These are phyloP conservation scores for Paramarasmius palmivorus DNA, from an alignment of 1,284 basidiomycete genomes.

Conservation along the genomic window DNA sequence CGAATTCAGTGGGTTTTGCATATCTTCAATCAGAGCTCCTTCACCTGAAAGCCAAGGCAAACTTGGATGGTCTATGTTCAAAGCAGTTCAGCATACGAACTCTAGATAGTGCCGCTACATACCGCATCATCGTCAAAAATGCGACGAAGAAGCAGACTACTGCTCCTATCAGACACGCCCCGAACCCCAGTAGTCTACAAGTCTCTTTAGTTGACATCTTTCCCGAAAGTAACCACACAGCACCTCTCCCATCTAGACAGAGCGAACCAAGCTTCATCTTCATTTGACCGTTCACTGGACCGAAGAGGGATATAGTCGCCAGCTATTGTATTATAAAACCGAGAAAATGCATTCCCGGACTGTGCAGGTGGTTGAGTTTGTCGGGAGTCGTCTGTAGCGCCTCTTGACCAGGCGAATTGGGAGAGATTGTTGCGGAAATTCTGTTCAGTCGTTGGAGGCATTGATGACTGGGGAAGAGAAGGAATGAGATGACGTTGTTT, in stretches of 20 bases:
- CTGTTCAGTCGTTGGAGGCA: conserved; percentile 53
- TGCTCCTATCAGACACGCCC: conserved; percentile 87
- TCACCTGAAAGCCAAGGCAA: conserved; percentile 86
- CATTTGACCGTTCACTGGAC: conserved; percentile 81
- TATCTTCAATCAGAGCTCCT: background rate
- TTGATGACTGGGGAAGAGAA: background rate
- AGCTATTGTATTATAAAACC: conserved; percentile 76
- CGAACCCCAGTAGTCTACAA: conserved; percentile 86
- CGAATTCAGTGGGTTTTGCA: background rate
- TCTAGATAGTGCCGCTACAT: conserved; percentile 16
- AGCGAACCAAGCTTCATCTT: conserved; percentile 97
- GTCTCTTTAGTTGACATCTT: background rate
- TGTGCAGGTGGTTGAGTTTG: conserved; percentile 33
- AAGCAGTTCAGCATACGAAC: background rate
- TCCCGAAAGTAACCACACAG: background rate
- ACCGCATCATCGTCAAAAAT: conserved; percentile 84
- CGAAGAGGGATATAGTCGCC: conserved; percentile 89
- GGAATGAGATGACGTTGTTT: background rate
- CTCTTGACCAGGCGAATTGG: conserved; percentile 86
- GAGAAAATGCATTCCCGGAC: conserved; percentile 60
- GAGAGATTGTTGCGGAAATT: conserved; percentile 69
- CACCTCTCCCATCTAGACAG: conserved; percentile 89
- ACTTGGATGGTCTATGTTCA: conserved; percentile 73
- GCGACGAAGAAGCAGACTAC: conserved; percentile 94
- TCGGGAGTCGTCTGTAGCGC: conserved; percentile 70